Conservation (phyloP, 345 rosid genomes). For the Salix dunnii region DNA sequence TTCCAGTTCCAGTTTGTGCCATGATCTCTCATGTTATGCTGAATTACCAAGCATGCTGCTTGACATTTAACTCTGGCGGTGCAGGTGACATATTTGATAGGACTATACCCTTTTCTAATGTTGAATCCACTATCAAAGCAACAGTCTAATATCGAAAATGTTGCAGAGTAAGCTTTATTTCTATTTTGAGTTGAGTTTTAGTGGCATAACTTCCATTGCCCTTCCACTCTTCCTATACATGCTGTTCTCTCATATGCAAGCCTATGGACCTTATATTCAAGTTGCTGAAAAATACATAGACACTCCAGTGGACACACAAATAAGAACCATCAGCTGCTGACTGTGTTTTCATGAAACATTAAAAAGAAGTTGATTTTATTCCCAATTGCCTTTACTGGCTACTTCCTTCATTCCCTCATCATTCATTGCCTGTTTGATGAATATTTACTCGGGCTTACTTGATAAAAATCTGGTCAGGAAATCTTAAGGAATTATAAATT, state of each 20-base stretch:
- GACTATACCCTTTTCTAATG: constrained; percentile 76
- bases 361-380: not conserved
- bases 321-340: too few relatives aligned
- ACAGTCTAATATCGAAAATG: constrained; percentile 50
- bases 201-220: too few relatives aligned
- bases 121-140: constrained; percentile 49
- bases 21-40: not conserved
- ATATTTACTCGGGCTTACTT: not conserved
- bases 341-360: too few relatives aligned
- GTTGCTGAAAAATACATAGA: too few relatives aligned
- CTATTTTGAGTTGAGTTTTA: not conserved
- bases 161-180: constrained; percentile 45
- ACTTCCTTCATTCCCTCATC: not conserved
- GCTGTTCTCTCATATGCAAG: too few relatives aligned
- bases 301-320: too few relatives aligned
- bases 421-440: not conserved
- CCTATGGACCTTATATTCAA: too few relatives aligned
- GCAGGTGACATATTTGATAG: constrained; percentile 54
- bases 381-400: too few relatives aligned
- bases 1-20: not conserved
- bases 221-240: not conserved
- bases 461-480: not conserved
- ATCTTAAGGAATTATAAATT: not conserved
- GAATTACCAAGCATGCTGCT: not conserved
- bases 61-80: constrained; percentile 16